Evolutionary conservation across 192 early-diverging fungal species (phyloP).

Genomic region (Gryganskiella cystojenkinii): DNA sequence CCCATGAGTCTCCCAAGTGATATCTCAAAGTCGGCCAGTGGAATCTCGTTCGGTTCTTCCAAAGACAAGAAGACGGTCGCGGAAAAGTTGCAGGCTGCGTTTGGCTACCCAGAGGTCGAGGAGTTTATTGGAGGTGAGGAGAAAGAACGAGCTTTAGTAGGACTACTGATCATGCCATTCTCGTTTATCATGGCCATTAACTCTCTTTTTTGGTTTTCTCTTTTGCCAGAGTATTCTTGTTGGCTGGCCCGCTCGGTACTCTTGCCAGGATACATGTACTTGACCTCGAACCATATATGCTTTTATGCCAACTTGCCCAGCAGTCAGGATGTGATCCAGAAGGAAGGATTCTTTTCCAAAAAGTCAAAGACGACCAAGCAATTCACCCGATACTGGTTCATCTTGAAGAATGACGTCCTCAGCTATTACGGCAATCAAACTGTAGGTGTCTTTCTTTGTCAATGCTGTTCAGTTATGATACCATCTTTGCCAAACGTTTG

Average conservation of each 20-base stretch:
- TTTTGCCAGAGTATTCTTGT: conserved; percentile 68
- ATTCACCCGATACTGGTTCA: conserved; percentile 69
- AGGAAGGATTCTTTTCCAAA: conserved; percentile 63
- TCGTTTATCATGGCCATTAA: not conserved
- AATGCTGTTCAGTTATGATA: too few relatives aligned
- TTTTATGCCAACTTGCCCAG: conserved; percentile 73
- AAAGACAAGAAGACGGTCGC: conserved; percentile 39
- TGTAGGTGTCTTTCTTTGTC: conserved; percentile 24
- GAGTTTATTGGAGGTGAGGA: conserved; percentile 37
- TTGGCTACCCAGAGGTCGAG: conserved; percentile 38
- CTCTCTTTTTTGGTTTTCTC: not conserved
- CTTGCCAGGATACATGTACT: conserved; percentile 70
- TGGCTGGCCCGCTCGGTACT: conserved; percentile 72
- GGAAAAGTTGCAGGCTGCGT: conserved; percentile 39
- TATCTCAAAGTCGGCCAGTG: conserved; percentile 16
- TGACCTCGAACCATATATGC: conserved; percentile 70
- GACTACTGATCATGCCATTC: not conserved
- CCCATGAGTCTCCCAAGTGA: conserved; percentile 1
- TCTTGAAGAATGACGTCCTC: conserved; percentile 68
- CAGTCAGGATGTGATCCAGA: conserved; percentile 61
- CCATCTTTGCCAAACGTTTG: too few relatives aligned
- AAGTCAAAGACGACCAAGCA: conserved; percentile 44
- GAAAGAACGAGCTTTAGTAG: not conserved
- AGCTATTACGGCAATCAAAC: conserved; percentile 64
- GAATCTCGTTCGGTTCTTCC: conserved; percentile 4